phyloP scores from a whole-genome alignment of 2,329 filamentous ascomycete species.

The Diaporthe helianthi region DNA sequence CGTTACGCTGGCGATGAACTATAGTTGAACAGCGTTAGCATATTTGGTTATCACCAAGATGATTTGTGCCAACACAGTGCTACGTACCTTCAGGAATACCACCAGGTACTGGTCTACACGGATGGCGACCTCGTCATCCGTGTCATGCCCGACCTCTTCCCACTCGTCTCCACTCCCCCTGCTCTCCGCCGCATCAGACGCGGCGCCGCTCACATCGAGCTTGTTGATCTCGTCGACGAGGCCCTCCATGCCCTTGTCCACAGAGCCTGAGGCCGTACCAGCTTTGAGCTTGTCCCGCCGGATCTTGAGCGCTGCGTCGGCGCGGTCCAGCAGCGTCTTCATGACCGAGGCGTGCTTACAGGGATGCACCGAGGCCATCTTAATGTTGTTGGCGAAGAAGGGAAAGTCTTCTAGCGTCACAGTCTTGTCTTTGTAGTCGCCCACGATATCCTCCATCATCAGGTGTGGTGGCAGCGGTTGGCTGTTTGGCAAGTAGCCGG shows the following conservation, averaged over 20 bases:
- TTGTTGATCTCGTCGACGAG: conserved; percentile 82
- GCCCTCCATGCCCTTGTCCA: conserved; percentile 75
- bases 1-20: conserved; percentile 87
- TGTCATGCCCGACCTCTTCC: conserved; percentile 69
- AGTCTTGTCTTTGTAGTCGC: conserved; percentile 71
- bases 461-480: conserved; percentile 54
- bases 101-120: conserved; percentile 89
- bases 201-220: conserved; percentile 61
- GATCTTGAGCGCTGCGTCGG: conserved; percentile 90
- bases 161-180: conserved; percentile 64
- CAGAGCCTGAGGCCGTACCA: conserved; percentile 54
- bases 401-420: conserved; percentile 98
- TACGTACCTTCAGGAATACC: conserved; percentile 80
- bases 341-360: conserved; percentile 98
- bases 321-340: conserved; percentile 95
- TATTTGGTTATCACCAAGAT: conserved; percentile 4
- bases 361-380: conserved; percentile 96
- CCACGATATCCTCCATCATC: conserved; percentile 51
- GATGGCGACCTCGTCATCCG: conserved; percentile 79
- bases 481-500: conserved; percentile 81
- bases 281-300: conserved; percentile 81
- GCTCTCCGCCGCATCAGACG: conserved; percentile 55
- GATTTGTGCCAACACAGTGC: conserved; percentile 21
- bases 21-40: conserved; percentile 12
- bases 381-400: conserved; percentile 88